These are phyloP conservation scores for Cryphonectria nitschkei DNA, from an alignment of 2,329 filamentous ascomycete genomes.

Conservation along the genomic window DNA sequence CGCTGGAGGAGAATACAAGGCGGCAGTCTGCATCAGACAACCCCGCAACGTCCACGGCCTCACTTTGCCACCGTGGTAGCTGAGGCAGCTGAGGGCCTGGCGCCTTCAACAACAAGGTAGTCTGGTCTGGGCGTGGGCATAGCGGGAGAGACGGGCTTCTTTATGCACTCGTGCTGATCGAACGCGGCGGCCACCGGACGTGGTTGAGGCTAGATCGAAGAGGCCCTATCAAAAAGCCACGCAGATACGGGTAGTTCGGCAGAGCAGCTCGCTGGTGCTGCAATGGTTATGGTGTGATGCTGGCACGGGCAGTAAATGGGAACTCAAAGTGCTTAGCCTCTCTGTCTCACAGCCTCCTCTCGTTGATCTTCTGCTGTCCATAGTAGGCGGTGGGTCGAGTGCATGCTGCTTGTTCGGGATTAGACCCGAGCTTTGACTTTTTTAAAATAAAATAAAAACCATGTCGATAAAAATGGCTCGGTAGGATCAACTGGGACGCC, in stretches of 20 bases:
- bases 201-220: background rate
- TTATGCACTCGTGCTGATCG: background rate
- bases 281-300: background rate
- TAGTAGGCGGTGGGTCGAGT: background rate
- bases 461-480: conserved; percentile 2
- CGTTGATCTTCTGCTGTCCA: background rate
- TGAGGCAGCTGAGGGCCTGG: background rate
- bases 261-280: background rate
- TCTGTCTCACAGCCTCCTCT: background rate
- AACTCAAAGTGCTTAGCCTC: background rate
- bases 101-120: background rate
- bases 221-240: background rate
- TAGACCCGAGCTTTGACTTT: conserved; percentile 2
- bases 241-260: background rate
- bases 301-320: background rate
- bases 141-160: background rate
- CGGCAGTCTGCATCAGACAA: background rate
- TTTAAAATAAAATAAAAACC: background rate
- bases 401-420: background rate
- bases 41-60: background rate
- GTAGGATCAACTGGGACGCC: conserved; percentile 2
- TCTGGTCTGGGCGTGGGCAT: background rate
- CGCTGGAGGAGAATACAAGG: background rate
- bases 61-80: background rate
- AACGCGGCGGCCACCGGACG: background rate